Percentiles rank a stretch among this genome's conserved stretches.
Evolutionary conservation across 768 basidiomycete species (phyloP).

Genomic region (Inosperma sp.): DNA sequence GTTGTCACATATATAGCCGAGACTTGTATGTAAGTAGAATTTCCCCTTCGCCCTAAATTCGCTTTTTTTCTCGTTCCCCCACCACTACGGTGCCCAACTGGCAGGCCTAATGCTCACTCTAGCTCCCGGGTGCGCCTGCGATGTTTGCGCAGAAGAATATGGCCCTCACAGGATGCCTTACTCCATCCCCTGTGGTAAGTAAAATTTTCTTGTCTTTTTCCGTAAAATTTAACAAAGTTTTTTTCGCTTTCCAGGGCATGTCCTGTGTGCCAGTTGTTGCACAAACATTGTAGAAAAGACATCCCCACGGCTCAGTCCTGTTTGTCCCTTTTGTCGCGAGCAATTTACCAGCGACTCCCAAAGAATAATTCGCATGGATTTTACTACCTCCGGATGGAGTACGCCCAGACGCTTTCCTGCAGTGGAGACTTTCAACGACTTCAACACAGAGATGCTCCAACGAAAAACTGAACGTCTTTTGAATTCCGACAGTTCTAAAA

Average conservation of each 20-base stretch:
- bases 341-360: conserved; percentile 59
- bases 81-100: conserved; percentile 40
- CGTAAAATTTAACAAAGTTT: conserved; percentile 23
- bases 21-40: conserved; percentile 35
- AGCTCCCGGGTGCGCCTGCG: conserved; percentile 77
- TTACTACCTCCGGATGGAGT: conserved; percentile 61
- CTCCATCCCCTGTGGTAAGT: conserved; percentile 76
- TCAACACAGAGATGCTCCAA: conserved; percentile 39
- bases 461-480: conserved; percentile 47
- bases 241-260: conserved; percentile 54
- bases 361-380: conserved; percentile 79
- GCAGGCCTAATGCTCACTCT: conserved; percentile 72
- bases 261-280: conserved; percentile 74
- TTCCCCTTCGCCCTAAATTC: conserved; percentile 45
- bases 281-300: conserved; percentile 81
- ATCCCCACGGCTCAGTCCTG: conserved; percentile 59
- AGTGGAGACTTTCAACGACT: conserved; percentile 45
- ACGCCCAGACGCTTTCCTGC: conserved; percentile 57
- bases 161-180: conserved; percentile 69
- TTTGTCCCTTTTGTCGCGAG: conserved; percentile 84
- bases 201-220: conserved; percentile 20
- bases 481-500: conserved; percentile 40
- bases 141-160: conserved; percentile 87
- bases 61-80: conserved; percentile 36
- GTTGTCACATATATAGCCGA: conserved; percentile 48